phyloP scores from a whole-genome alignment of 2,329 filamentous ascomycete genomes.

The Neopestalotiopsis clavispora region DNA sequence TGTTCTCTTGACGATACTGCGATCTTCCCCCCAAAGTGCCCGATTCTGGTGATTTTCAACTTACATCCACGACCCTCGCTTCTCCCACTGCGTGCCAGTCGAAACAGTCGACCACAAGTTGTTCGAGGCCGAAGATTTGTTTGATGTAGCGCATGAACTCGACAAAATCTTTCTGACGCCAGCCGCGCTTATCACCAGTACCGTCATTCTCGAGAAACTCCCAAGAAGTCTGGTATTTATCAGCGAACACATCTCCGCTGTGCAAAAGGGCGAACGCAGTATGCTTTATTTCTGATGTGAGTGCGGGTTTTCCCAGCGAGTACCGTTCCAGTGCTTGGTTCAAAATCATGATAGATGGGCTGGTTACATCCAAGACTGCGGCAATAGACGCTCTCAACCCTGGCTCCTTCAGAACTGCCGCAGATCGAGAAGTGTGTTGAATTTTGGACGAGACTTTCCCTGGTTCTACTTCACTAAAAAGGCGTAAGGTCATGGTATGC shows the following conservation, averaged over 20 bases:
- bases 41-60: conserved; percentile 24
- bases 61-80: conserved; percentile 45
- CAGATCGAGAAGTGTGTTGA: conserved; percentile 38
- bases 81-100: conserved; percentile 43
- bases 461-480: conserved; percentile 39
- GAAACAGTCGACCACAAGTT: conserved; percentile 36
- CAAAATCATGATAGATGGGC: conserved; percentile 41
- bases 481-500: conserved; percentile 43
- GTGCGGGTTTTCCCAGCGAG: conserved; percentile 33
- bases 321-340: conserved; percentile 38
- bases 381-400: conserved; percentile 41
- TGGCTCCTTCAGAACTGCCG: conserved; percentile 37
- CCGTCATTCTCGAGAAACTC: neutral
- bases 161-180: conserved; percentile 43
- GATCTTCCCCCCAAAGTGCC: neutral
- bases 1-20: too few relatives aligned
- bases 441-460: conserved; percentile 34
- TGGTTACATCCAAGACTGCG: conserved; percentile 41
- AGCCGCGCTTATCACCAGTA: conserved; percentile 38
- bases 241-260: neutral
- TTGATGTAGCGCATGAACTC: conserved; percentile 45
- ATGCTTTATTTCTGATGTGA: neutral
- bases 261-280: neutral
- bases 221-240: neutral
- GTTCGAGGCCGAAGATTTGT: conserved; percentile 43